Evolutionary conservation across 441 rosid species (phyloP), one percentile per base, ranked within the genome.

Genomic region (Theobroma grandiflorum): DNA sequence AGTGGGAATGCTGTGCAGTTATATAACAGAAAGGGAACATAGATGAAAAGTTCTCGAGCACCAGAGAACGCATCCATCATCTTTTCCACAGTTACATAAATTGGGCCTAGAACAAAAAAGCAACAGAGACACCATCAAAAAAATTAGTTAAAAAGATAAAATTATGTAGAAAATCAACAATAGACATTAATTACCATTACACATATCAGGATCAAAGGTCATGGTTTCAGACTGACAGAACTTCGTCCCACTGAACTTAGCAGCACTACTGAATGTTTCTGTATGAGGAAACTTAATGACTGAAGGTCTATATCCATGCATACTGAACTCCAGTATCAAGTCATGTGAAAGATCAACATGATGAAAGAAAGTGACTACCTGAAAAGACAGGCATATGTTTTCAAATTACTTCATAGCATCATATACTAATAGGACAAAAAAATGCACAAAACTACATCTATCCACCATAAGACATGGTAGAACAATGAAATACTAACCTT

Each of bases 331-430:
- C 70, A 97, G 86, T 80, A 83, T 87, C 78, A 97, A 85, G 82
- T 95, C 99, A 85, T 94, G 98, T 12, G 94, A 95, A 84, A 96
- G 95, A 86, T 97, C 99, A 69, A 93, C 85, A 84, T 95, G 94
- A 91, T 95, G 94, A 83, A 94, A 95, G 43, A 89, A 87, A 64
- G 88, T 91, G 79, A 87, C 87, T 75, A 88, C 92, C 98, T 94
- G 89, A 82, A 87, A 89, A 74, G 50, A 78, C 53, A 67, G 16
- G 70, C 20, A 66, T 40, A 76, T 45, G 50, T 55, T 38, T 64
- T 73, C 74, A 76, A 57, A 20, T 73, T 43, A 76, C 67, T 66
- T 53, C 78, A 81, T 50, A 47, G 72, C 50, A 67, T 11, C 72
- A 78, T 33, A 75, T 52, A 62, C 80, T 62, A 76, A 18, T 37